Evolutionary conservation across 2,329 filamentous ascomycete species (phyloP).

Genomic region (Trichoderma endophyticum): DNA sequence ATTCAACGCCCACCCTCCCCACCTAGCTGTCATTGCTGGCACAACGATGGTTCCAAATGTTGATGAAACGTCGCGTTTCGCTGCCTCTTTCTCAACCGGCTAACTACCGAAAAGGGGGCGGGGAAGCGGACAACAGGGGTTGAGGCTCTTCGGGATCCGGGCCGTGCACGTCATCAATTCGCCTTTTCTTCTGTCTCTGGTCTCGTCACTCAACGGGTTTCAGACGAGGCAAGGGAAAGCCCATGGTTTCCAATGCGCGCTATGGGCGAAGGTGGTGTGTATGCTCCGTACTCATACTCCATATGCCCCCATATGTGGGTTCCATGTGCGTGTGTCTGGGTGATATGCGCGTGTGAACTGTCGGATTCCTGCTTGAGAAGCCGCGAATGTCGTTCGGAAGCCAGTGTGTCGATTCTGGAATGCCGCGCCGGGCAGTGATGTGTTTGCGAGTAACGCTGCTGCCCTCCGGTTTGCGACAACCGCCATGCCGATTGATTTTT

Average conservation of each 20-base stretch:
- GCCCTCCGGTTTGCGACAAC: constrained; percentile 12
- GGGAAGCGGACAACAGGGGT: constrained; percentile 7
- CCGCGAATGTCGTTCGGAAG: neutral
- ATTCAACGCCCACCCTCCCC: constrained; percentile 6
- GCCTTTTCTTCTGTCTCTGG: constrained; percentile 9
- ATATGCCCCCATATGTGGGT: neutral
- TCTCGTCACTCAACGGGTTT: constrained; percentile 6
- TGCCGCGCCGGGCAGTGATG: constrained; percentile 14
- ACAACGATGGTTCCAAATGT: neutral
- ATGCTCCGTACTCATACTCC: neutral
- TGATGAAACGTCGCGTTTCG: constrained; percentile 17
- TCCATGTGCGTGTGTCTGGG: neutral
- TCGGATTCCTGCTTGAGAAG: constrained; percentile 2
- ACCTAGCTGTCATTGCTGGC: constrained; percentile 9
- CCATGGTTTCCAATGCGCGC: constrained; percentile 1
- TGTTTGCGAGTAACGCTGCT: constrained; percentile 17
- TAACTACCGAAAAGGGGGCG: constrained; percentile 20
- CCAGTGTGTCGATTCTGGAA: constrained; percentile 13
- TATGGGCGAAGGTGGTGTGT: neutral
- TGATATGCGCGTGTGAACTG: constrained; percentile 7
- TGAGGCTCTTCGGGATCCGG: constrained; percentile 20
- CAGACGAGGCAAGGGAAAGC: constrained; percentile 2
- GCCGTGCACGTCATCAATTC: constrained; percentile 19
- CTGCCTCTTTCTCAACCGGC: constrained; percentile 10
- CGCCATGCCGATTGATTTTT: constrained; percentile 1